Conservation (phyloP, 306 rosid genomes). For the Corylus avellana region DNA sequence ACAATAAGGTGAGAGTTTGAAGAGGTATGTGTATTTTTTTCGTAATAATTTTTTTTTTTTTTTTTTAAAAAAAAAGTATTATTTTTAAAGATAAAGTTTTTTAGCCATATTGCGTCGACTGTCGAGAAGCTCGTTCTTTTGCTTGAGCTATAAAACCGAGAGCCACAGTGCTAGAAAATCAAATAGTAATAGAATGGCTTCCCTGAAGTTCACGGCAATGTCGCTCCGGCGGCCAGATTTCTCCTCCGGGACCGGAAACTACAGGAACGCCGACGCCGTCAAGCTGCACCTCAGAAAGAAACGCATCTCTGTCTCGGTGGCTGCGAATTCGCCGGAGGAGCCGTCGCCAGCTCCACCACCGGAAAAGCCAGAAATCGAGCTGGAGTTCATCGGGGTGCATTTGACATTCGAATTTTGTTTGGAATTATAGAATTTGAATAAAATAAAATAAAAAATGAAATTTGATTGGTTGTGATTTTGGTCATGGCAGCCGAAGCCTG, state of each 20-base stretch:
- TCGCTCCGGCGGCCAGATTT: constrained; percentile 32
- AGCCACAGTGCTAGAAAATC: not conserved
- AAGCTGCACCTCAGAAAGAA: constrained; percentile 28
- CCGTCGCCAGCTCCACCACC: constrained; percentile 34
- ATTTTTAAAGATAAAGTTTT: too few relatives aligned
- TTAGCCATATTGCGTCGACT: too few relatives aligned
- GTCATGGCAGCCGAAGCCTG: constrained; percentile 61
- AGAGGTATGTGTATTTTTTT: too few relatives aligned
- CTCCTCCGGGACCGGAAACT: constrained; percentile 16
- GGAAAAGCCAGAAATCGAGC: constrained; percentile 59
- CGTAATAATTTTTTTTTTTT: too few relatives aligned
- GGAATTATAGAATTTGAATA: not conserved
- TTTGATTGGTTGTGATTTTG: not conserved
- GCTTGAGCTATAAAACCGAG: too few relatives aligned
- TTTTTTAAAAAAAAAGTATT: too few relatives aligned
- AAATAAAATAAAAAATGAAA: not conserved
- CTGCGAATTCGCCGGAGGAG: constrained; percentile 33
- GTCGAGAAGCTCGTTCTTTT: too few relatives aligned
- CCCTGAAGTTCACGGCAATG: constrained; percentile 36
- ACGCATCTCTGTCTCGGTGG: constrained; percentile 28
- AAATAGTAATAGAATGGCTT: constrained; percentile 44
- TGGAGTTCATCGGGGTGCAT: constrained; percentile 72
- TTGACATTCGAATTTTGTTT: not conserved
- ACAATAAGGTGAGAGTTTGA: too few relatives aligned
- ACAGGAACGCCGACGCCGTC: not conserved